Percentiles rank a stretch among this genome's conserved stretches.
These are phyloP conservation scores for Thraustochytrium striatum DNA, from an alignment of 352 stramenopile species.

Conservation along the genomic window DNA sequence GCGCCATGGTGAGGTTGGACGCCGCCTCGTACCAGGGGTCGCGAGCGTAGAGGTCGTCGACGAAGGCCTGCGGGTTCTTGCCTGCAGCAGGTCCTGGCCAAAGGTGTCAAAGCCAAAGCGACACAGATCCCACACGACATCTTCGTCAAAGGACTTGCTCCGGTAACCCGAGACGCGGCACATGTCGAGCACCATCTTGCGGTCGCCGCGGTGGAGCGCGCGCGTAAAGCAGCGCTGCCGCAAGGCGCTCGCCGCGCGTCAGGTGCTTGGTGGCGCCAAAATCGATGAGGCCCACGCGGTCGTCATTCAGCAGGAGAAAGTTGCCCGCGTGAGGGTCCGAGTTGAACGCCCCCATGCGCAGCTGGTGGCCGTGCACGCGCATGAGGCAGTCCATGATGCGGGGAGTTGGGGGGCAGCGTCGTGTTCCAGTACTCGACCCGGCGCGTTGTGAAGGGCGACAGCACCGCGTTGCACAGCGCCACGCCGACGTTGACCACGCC, in stretches of 20 bases:
- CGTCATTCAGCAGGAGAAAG: slow-evolving; percentile 80
- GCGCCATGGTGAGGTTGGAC: slow-evolving; percentile 28
- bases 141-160: slow-evolving; percentile 69
- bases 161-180: slow-evolving; percentile 71
- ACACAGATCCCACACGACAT: slow-evolving; percentile 75
- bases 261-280: slow-evolving; percentile 73
- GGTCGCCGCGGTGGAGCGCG: slow-evolving; percentile 64
- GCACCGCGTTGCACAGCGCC: background rate
- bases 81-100: slow-evolving; percentile 69
- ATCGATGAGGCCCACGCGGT: slow-evolving; percentile 79
- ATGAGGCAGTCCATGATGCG: slow-evolving; percentile 78
- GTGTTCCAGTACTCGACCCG: background rate
- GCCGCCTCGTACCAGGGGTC: slow-evolving; percentile 49
- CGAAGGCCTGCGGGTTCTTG: slow-evolving; percentile 76
- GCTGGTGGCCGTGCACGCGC: slow-evolving; percentile 83
- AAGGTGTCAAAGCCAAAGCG: slow-evolving; percentile 79
- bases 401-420: background rate
- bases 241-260: slow-evolving; percentile 57
- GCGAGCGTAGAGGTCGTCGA: slow-evolving; percentile 76
- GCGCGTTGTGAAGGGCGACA: background rate
- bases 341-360: slow-evolving; percentile 85
- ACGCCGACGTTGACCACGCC: background rate
- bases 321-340: slow-evolving; percentile 82
- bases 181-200: slow-evolving; percentile 67
- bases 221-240: slow-evolving; percentile 73